phyloP scores from a whole-genome alignment of 371 early-diverging fungal genomes.

The Mucor racemosus region DNA sequence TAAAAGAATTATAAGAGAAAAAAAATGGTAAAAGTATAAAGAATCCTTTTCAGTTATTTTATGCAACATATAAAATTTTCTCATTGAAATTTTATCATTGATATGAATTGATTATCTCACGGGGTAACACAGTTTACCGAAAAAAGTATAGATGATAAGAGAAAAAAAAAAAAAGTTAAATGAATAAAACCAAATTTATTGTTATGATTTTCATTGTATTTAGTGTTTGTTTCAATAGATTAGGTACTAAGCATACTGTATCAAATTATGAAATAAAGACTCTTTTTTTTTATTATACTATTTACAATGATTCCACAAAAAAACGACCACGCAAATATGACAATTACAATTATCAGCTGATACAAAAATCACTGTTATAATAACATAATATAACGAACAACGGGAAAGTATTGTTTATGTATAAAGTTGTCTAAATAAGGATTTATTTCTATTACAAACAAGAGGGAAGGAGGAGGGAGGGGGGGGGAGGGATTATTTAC shows the following conservation, averaged over 20 bases:
- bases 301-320: no score
- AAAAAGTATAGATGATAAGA: slow-evolving; percentile 26
- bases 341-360: not conserved
- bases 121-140: slow-evolving; percentile 19
- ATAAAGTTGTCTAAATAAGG: not conserved
- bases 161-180: slow-evolving; percentile 5
- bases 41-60: not conserved
- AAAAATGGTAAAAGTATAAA: slow-evolving; percentile 9
- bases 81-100: slow-evolving; percentile 14
- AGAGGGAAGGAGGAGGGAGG: not conserved
- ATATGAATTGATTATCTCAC: slow-evolving; percentile 15
- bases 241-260: not conserved
- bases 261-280: no score
- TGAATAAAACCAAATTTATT: not conserved
- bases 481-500: no score
- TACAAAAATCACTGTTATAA: not conserved
- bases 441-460: slow-evolving; percentile 5
- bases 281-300: not conserved
- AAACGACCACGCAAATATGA: no score
- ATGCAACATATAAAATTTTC: slow-evolving; percentile 11
- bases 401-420: not conserved
- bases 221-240: not conserved
- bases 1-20: slow-evolving; percentile 10
- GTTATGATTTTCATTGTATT: not conserved
- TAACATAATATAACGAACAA: not conserved